Percentiles rank a stretch among this genome's conserved stretches.
Conservation (phyloP, 2,329 filamentous ascomycete species). For the Podosphaera fusca region DNA sequence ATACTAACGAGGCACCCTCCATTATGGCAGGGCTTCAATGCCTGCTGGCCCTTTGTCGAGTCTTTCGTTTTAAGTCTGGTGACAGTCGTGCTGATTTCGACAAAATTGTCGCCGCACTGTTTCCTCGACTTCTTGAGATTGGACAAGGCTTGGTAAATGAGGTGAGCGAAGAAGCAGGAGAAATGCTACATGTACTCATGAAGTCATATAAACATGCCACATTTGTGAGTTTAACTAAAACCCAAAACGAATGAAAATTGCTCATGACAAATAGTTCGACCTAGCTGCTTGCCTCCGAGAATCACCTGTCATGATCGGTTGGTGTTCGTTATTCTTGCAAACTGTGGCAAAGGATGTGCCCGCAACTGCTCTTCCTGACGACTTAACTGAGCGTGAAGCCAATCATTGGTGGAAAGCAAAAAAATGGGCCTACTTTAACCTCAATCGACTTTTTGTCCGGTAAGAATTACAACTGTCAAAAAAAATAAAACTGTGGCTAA, state of each 20-base stretch:
- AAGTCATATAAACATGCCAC: constrained; percentile 98
- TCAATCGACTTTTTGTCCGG: constrained; percentile 89
- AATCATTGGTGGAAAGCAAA: constrained; percentile 99
- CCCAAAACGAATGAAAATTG: constrained; percentile 6
- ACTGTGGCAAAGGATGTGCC: constrained; percentile 74
- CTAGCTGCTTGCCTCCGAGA: constrained; percentile 56
- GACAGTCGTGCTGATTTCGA: constrained; percentile 75
- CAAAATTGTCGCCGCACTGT: constrained; percentile 76
- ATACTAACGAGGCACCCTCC: constrained; percentile 63
- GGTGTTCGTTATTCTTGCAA: constrained; percentile 86
- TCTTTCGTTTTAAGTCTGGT: constrained; percentile 75
- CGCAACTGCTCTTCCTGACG: constrained; percentile 53
- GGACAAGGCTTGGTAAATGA: constrained; percentile 77
- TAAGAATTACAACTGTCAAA: constrained; percentile 19
- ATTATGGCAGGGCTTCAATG: constrained; percentile 90
- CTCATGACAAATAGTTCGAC: constrained; percentile 43
- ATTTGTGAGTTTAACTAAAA: constrained; percentile 39
- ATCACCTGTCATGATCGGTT: constrained; percentile 68
- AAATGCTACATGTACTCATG: constrained; percentile 86
- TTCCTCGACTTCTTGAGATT: constrained; percentile 68
- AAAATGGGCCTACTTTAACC: constrained; percentile 97
- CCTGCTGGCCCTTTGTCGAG: constrained; percentile 77
- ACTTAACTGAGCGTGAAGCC: constrained; percentile 62
- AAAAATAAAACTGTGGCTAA: constrained; percentile 3
- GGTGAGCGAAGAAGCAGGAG: constrained; percentile 78